These are phyloP conservation scores for Adansonia digitata DNA, from an alignment of 345 rosid genomes.

Conservation along the genomic window DNA sequence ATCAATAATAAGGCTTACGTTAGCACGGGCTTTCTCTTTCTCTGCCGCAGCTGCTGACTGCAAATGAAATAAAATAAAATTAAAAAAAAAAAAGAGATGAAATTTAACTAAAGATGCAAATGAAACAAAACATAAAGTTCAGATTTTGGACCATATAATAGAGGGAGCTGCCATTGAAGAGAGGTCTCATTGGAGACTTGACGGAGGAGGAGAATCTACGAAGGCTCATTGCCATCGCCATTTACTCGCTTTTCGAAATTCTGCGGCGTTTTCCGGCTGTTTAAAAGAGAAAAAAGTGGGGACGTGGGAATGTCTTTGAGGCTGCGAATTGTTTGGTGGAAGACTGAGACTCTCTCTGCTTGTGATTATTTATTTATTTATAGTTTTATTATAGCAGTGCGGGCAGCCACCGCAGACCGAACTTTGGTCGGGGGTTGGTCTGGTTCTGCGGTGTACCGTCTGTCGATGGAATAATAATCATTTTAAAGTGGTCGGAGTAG, in stretches of 20 bases:
- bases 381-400: neutral
- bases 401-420: neutral
- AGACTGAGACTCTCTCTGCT: neutral
- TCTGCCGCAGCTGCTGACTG: constrained; percentile 64
- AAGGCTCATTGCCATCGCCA: constrained; percentile 56
- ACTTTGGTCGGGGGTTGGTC: too few species aligned
- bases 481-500: neutral
- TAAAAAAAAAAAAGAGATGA: neutral
- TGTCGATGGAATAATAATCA: too few species aligned
- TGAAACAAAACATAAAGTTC: neutral
- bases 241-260: neutral
- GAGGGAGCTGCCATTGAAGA: constrained; percentile 38
- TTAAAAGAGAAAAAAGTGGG: neutral
- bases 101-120: neutral
- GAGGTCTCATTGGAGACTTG: constrained; percentile 31
- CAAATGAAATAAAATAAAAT: constrained; percentile 9
- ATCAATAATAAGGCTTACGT: constrained; percentile 32
- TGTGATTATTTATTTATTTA: neutral
- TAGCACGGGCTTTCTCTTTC: constrained; percentile 52
- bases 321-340: constrained; percentile 11
- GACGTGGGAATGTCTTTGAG: neutral
- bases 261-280: neutral
- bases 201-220: constrained; percentile 57
- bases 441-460: too few species aligned
- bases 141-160: constrained; percentile 37